phyloP scores from a whole-genome alignment of 2,329 filamentous ascomycete species.

The Aspergillus texensis region DNA sequence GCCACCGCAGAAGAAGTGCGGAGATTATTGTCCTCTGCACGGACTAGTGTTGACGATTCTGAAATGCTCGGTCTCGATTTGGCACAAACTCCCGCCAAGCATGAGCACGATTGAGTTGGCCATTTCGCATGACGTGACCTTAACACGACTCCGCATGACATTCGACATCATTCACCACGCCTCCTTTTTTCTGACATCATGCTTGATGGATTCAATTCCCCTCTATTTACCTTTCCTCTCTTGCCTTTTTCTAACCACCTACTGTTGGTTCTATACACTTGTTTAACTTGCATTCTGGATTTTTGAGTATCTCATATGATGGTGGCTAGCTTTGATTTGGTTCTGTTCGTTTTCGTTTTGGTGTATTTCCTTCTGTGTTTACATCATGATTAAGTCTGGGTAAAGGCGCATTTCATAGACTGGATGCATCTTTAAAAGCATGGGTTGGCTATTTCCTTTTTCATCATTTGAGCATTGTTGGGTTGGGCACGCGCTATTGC shows the following conservation, averaged over 20 bases:
- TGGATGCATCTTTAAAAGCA: constrained; percentile 39
- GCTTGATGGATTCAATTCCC: constrained; percentile 2
- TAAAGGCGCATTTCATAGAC: constrained; percentile 40
- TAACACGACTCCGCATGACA: constrained; percentile 1
- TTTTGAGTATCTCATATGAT: constrained; percentile 3
- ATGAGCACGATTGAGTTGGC: constrained; percentile 12
- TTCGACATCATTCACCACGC: constrained; percentile 9
- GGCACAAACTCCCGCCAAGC: constrained; percentile 16
- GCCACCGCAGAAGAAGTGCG: constrained; percentile 36
- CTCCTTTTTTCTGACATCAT: constrained; percentile 15
- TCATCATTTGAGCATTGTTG: constrained; percentile 28
- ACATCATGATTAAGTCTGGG: constrained; percentile 30
- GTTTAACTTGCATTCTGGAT: constrained; percentile 15
- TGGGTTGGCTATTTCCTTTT: constrained; percentile 24
- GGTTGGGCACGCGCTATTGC: constrained; percentile 30
- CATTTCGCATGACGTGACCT: constrained; percentile 6
- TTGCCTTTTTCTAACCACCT: neutral
- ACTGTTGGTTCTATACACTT: constrained; percentile 23
- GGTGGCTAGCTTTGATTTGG: constrained; percentile 6
- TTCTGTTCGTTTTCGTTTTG: constrained; percentile 7
- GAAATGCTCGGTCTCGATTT: constrained; percentile 32
- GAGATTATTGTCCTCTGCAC: constrained; percentile 37
- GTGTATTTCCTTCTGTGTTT: constrained; percentile 19
- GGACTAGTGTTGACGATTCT: constrained; percentile 39
- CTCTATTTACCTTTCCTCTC: constrained; percentile 9